Evolutionary conservation across 257 asterid genomes (phyloP).

Genomic region (Gentiana macrophylla): DNA sequence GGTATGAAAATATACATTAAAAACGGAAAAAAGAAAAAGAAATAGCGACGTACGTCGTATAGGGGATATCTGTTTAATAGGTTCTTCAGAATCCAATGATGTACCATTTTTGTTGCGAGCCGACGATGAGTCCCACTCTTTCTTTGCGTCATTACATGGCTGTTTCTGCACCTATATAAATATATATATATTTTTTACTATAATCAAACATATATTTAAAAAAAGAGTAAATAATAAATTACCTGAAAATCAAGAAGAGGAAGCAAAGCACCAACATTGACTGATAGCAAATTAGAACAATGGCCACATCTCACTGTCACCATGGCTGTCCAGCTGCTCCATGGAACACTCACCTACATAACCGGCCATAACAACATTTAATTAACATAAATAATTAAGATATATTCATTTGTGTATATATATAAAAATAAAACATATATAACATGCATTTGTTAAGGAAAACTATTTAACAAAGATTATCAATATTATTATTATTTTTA

Average conservation of each 20-base stretch:
- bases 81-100: not conserved
- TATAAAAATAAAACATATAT: too few relatives aligned
- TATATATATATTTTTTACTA: too few relatives aligned
- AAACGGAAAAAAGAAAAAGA: not conserved
- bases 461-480: too few relatives aligned
- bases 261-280: slow-evolving; percentile 55
- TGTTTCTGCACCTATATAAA: slow-evolving; percentile 36
- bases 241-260: slow-evolving; percentile 83
- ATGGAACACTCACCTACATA: slow-evolving; percentile 79
- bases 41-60: slow-evolving; percentile 3
- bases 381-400: not conserved
- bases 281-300: slow-evolving; percentile 76
- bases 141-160: slow-evolving; percentile 16
- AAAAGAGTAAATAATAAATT: not conserved
- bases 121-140: slow-evolving; percentile 3
- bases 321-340: slow-evolving; percentile 54
- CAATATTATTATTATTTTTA: too few relatives aligned
- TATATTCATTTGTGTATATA: too few relatives aligned
- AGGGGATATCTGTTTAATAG: slow-evolving; percentile 1
- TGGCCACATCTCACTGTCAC: slow-evolving; percentile 97
- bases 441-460: too few relatives aligned
- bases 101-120: slow-evolving; percentile 5
- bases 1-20: not conserved
- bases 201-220: too few relatives aligned
- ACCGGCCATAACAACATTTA: not conserved